A percentile compares a stretch with the other conserved stretches of the same genome.
phyloP scores from a whole-genome alignment of 1,284 basidiomycete species.

The Cryptococcus deneoformans region DNA sequence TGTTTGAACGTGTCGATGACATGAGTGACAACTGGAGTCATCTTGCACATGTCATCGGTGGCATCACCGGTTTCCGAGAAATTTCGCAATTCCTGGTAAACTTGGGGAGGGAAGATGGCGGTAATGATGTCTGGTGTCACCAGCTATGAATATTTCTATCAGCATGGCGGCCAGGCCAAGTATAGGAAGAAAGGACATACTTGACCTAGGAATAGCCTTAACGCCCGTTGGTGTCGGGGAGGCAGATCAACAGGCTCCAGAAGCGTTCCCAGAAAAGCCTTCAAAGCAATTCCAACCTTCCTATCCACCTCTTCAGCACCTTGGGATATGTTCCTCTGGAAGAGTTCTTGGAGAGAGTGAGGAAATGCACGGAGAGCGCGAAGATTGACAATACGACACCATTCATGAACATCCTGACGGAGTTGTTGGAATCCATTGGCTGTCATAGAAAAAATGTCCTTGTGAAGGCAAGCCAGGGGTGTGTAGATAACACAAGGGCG shows the following conservation, averaged over 20 bases:
- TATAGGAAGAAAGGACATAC: neutral
- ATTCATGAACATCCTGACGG: neutral
- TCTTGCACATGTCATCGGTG: neutral
- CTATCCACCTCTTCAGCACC: neutral
- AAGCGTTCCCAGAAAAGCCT: neutral
- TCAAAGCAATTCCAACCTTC: neutral
- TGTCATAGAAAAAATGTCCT: neutral
- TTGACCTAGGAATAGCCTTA: neutral
- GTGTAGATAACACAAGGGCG: neutral
- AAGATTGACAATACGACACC: neutral
- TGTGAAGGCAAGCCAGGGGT: neutral
- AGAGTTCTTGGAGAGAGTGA: neutral
- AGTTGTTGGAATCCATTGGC: neutral
- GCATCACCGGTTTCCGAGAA: neutral
- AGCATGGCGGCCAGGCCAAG: too few relatives aligned
- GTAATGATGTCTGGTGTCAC: neutral
- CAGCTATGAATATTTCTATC: neutral
- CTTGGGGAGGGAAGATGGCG: neutral
- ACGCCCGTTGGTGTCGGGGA: neutral
- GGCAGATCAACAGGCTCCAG: neutral
- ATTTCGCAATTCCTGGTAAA: neutral
- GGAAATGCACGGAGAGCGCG: neutral
- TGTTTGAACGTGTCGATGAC: neutral
- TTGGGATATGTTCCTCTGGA: neutral
- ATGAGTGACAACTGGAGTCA: neutral